Base-by-base conservation (phyloP, 2,329 filamentous ascomycete species). In the Didymella pomorum region DNA sequence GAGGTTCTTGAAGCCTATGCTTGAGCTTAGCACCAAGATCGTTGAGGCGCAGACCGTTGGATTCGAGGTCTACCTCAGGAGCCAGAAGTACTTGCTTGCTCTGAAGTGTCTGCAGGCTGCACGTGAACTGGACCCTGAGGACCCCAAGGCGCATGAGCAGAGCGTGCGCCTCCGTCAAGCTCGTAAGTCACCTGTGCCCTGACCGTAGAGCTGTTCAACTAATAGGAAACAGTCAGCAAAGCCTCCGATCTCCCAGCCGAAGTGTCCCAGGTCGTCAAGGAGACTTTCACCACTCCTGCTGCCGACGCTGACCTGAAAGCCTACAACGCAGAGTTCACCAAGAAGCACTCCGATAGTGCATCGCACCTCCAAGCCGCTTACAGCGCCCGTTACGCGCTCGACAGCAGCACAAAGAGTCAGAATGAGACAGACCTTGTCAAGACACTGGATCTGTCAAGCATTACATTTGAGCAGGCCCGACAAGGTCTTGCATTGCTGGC, bases 31-130 rank as follows among this genome's bases (percentile, higher is more conserved):
- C 71, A 89, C 93, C 2, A 87, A 90, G 80, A 91, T 88, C 73
- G 86, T 96, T 46, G 87, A 95, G 61, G 91, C 86, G 21, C 95
- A 99, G 78, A 84, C 89, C 64, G 86, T 89, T 51, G 95, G 93
- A 5, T 98, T 97, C 69, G 93, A 98, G 79, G 89, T 99, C 18
- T 93, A 92, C 74, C 83, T 96, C 59, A 85, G 93, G 72, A 44
- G 70, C 94, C 93, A 87, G 74, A 97, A 97, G 81, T 92, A 91
- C 71, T 80, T 96, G 42, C 89, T 96, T 60, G 94, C 95, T 0
- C 83, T 97, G 58, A 91, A 92, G 71, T 97, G 92, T 77, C 84
- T 99, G 52, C 86, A 91, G 47, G 88, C 91, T 18, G 88, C 92
- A 26, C 80, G 87, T 54, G 82, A 84, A 3, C 81, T 97, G 31